Evolutionary conservation across 2,329 filamentous ascomycete species (phyloP), one percentile per base, ranked within the genome.

Genomic region (Polytolypa hystricis): DNA sequence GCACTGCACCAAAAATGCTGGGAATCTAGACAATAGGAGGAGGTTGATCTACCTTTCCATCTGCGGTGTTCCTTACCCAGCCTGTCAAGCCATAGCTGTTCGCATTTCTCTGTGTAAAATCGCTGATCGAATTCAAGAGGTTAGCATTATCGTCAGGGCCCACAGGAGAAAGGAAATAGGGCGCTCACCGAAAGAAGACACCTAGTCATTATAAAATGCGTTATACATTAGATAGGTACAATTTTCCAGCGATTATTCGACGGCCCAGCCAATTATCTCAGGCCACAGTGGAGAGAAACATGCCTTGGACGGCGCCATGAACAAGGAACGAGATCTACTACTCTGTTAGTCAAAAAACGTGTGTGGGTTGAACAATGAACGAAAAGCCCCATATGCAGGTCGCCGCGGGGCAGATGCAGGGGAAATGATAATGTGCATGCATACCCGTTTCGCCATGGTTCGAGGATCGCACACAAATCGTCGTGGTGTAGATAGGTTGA

Each of bases 51-150:
- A 68, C 66, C 48, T 59, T 59, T 43, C 62, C 64, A 38, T 64
- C 62, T 5, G 51, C 51, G 5, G 62, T 67, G 39, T 71, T 71
- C 37, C 54, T 58, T 4, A 69, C 66, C 50, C 56, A 71, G 17
- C 68, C 68, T 8, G 59, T 67, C n/a, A 71, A 33, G 1, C 54
- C 57, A 42, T 67, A 57, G 21, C 50, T 52, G 2, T 45, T 50
- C 5, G 67, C 68, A 44, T 59, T 58, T 33, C 54, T 58, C 36
- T 65, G 58, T 1, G 66, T 62, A 38, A 65, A 68, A 44, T 64
- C 58, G 31, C 50, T 25, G 7, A 25, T 25, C n/a, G n/a, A n/a
- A n/a, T 10, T 36, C n/a, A 12, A 15, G 27, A 6, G 12, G 16
- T 33, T 10, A 21, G 31, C 17, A 33, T 23, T 3, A 11, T 16